Percentiles rank a stretch among this genome's conserved stretches.
Conservation (phyloP, 257 asterid species). For the Solanum virginianum region DNA sequence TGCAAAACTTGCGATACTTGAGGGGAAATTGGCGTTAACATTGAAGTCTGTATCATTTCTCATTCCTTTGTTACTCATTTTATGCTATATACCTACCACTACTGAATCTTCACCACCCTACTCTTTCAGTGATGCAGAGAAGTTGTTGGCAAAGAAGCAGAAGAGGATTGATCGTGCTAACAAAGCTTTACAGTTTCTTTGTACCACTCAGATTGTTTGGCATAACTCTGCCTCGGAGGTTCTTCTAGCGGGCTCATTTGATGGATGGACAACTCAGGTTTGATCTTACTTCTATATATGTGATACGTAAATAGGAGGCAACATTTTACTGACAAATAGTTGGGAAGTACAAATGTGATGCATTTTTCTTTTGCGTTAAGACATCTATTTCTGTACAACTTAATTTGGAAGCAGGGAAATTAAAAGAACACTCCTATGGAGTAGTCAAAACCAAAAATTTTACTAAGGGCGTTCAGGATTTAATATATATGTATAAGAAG, state of each 20-base stretch:
- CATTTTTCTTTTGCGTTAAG: not conserved
- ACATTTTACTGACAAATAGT: not conserved
- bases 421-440: not conserved
- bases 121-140: constrained; percentile 51
- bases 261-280: constrained; percentile 97
- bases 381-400: not conserved
- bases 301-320: not conserved
- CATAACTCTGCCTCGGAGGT: constrained; percentile 75
- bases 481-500: not conserved
- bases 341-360: not conserved
- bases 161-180: constrained; percentile 41
- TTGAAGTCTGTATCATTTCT: constrained; percentile 26
- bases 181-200: constrained; percentile 55
- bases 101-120: not conserved
- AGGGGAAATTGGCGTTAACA: constrained; percentile 74
- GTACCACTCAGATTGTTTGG: constrained; percentile 52
- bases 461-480: not conserved
- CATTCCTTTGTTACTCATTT: not conserved
- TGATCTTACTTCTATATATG: not conserved
- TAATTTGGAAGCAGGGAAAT: not conserved
- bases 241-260: constrained; percentile 73
- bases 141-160: constrained; percentile 42
- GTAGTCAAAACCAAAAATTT: not conserved
- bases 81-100: not conserved
- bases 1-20: constrained; percentile 64